Base-by-base conservation (phyloP, 805 yeast species). In the Soucietia sequanensis region DNA sequence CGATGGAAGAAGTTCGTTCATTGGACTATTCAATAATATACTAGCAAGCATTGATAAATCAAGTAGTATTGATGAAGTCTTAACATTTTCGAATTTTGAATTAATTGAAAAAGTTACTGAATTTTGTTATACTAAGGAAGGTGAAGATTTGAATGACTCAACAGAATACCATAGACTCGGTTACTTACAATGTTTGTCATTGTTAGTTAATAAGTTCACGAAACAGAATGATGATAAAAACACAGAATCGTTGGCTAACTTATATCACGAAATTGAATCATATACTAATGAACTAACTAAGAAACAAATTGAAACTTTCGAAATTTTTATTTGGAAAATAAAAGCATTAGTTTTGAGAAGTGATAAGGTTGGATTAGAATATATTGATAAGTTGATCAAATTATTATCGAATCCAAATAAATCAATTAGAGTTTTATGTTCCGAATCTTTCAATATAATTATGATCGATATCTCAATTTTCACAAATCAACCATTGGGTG, bases 391-490 rank as follows among this genome's bases (percentile, higher is more conserved):
- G 14, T 24, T 65, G 8, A 42, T 57, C 5, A 38, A 36, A 3
- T 38, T 50, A 7, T 70, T 47, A 56, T 47, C 26, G 47, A 37
- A 46, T 46, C 72, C 28, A 32, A 75, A 12, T 38, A 49, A 5
- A 42, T 70, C 38, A 17, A 25, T 33, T 3, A 53, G 48, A 30
- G 34, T 37, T 7, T 30, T 50, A 11, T 44, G 56, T 1, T 76
- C 89, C 1, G 74, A 65, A 37, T 68, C 82, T 4, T 72, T 85
- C 33, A 84, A 79, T 26, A 67, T 88, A 2, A 52, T 87, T 13
- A 75, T 85, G 20, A 67, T 80, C n/a, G 90, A 87, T 46, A 70
- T 84, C 32, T 74, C 76, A 12, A 62, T 83, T 5, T 76, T 84
- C 35, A 62, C 70, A 30, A 78, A 76, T 48, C 18, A 27, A 10